Evolutionary conservation across 192 early-diverging fungal genomes (phyloP), one percentile per base, ranked within the genome.

Genomic region (Coemansia sp.): DNA sequence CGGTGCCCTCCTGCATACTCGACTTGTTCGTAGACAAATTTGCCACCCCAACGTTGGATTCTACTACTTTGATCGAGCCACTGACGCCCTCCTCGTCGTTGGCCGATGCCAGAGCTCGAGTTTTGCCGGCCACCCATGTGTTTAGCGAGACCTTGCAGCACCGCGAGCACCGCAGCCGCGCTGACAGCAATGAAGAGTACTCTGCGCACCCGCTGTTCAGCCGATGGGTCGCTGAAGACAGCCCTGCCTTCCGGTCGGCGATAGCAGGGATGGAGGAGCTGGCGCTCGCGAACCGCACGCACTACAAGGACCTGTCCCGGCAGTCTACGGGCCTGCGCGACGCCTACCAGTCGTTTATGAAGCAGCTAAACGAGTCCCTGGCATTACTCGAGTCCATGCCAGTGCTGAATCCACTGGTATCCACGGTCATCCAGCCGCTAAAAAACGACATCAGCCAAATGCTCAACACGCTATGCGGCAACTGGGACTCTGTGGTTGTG

Each of bases 401-500:
- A 3, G 74, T 67, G 19, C 65, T 73, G 31, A 41, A 49, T 31
- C 79, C 79, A 15, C 49, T 82, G 68, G 60, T 58, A 0, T 38
- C 38, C 3, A 25, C 51, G 19, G 76, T 82, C 17, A 14, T 82
- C 27, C 58, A 27, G 57, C 70, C 79, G 49, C 59, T 82, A 57
- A 62, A 67, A 15, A 41, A 61, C 38, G 79, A 82, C 43, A 31
- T 82, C 19, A 58, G 53, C 24, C 70, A 70, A 37, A 17, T 76
- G 60, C 79, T 82, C 22, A 58, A 31, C 60, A 76, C 79, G 0
- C 45, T 82, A 39, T 82, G 79, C 59, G 42, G 47, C 7, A 73
- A 77, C 68, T 82, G 79, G 79, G 79, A 82, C 31, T 19, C 46
- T 32, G 74, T 77, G 31, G 79, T 82, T 11, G 68, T 60, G 1